These are phyloP conservation scores for Cicer chorassanicum DNA, from an alignment of 306 rosid genomes.

Conservation along the genomic window DNA sequence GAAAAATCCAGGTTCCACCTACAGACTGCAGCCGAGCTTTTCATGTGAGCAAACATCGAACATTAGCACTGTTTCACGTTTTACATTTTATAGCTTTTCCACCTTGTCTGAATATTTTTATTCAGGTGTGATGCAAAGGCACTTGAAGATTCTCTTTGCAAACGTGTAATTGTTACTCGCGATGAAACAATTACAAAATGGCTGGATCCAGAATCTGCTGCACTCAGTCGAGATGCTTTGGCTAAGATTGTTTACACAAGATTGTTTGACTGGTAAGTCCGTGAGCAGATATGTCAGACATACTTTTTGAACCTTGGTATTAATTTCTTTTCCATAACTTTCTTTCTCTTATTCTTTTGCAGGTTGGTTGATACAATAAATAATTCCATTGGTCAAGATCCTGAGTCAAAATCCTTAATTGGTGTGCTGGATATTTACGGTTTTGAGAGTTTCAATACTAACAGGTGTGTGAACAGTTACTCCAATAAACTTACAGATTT, in stretches of 20 bases:
- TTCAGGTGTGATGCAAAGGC: slow-evolving; percentile 90
- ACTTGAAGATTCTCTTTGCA: slow-evolving; percentile 94
- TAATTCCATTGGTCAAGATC: slow-evolving; percentile 87
- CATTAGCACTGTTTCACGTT: slow-evolving; percentile 26
- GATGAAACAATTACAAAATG: slow-evolving; percentile 92
- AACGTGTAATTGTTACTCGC: slow-evolving; percentile 88
- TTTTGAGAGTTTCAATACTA: slow-evolving; percentile 95
- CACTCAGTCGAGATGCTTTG: slow-evolving; percentile 83
- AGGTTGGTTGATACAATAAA: slow-evolving; percentile 91
- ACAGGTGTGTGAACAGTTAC: slow-evolving; percentile 67
- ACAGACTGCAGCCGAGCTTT: slow-evolving; percentile 88
- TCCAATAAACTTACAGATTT: no score
- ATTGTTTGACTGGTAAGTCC: slow-evolving; percentile 87
- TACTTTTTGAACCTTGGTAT: slow-evolving; percentile 27
- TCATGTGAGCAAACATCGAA: slow-evolving; percentile 62
- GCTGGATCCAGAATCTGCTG: slow-evolving; percentile 90
- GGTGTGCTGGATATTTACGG: slow-evolving; percentile 98
- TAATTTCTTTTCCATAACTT: slow-evolving; percentile 24
- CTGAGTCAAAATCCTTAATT: slow-evolving; percentile 77
- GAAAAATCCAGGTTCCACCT: slow-evolving; percentile 90
- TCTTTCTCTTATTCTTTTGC: slow-evolving; percentile 46
- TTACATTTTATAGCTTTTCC: slow-evolving; percentile 43
- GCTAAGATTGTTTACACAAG: slow-evolving; percentile 86
- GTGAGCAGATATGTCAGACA: slow-evolving; percentile 30
- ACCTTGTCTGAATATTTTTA: slow-evolving; percentile 19